A percentile compares a stretch with the other conserved stretches of the same genome.
These are phyloP conservation scores for Benincasa hispida DNA, from an alignment of 306 rosid genomes.

Conservation along the genomic window DNA sequence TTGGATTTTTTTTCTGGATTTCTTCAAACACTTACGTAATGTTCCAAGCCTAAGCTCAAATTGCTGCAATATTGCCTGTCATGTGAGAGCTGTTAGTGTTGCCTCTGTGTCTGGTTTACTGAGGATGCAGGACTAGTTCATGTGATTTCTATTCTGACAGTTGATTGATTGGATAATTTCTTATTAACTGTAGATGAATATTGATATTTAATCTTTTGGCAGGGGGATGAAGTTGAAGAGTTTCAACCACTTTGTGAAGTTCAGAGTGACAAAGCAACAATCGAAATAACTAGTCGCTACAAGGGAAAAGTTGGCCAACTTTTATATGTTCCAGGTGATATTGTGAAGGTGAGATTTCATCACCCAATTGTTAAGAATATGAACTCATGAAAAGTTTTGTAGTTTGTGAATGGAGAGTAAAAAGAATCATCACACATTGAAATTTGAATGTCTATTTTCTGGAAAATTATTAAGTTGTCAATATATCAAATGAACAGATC, in stretches of 20 bases:
- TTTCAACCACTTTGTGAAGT: slow-evolving; percentile 94
- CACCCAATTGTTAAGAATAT: neutral
- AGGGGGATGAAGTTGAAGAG: slow-evolving; percentile 83
- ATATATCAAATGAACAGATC: neutral
- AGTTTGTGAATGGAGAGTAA: neutral
- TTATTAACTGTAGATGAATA: neutral
- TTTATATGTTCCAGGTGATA: slow-evolving; percentile 64
- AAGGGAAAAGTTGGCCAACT: slow-evolving; percentile 58
- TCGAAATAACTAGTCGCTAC: slow-evolving; percentile 93
- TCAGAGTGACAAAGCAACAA: slow-evolving; percentile 98
- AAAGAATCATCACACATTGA: neutral
- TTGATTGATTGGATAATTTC: neutral
- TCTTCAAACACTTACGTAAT: neutral
- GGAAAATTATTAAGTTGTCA: neutral
- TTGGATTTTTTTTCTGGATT: neutral
- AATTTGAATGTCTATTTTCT: neutral
- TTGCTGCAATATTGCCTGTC: neutral
- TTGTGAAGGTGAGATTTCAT: slow-evolving; percentile 57
- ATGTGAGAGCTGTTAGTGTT: neutral
- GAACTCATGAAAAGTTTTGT: neutral
- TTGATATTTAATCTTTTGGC: slow-evolving; percentile 8
- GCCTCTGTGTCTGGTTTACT: neutral
- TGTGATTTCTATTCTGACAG: neutral
- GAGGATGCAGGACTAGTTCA: neutral
- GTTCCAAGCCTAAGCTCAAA: neutral